These are phyloP conservation scores for Neurospora sp. DNA, from an alignment of 495 filamentous ascomycete genomes.

Conservation along the genomic window DNA sequence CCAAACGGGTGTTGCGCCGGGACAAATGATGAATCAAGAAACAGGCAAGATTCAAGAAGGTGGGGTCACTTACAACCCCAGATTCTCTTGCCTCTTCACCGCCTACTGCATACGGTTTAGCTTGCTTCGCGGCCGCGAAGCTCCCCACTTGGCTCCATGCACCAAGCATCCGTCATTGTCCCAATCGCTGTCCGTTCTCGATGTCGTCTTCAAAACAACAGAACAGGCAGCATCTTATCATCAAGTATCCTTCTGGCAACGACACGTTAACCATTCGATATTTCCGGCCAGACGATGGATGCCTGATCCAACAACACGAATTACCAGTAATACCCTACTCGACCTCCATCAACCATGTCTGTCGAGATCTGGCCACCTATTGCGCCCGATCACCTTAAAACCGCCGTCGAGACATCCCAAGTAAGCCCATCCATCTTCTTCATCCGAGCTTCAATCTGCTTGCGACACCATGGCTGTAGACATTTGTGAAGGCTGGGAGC, in stretches of 20 bases:
- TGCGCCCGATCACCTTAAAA: slow-evolving; percentile 49
- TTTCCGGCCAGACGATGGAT: slow-evolving; percentile 18
- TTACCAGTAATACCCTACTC: slow-evolving; percentile 8
- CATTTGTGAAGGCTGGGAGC: slow-evolving; percentile 24
- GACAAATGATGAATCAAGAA: not conserved
- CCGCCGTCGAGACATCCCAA: slow-evolving; percentile 57
- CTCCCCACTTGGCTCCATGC: not conserved
- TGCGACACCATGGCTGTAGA: slow-evolving; percentile 3
- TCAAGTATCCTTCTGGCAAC: not conserved
- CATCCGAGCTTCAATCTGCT: not conserved
- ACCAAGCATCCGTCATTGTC: not conserved
- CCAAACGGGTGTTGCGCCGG: not conserved
- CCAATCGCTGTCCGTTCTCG: not conserved
- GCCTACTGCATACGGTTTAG: not conserved
- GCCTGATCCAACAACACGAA: slow-evolving; percentile 16
- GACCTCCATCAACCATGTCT: slow-evolving; percentile 45
- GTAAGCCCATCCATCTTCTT: slow-evolving; percentile 30
- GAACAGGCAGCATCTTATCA: not conserved
- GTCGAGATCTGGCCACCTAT: slow-evolving; percentile 70
- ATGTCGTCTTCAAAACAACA: slow-evolving; percentile 7
- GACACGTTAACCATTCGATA: not conserved
- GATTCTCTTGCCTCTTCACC: not conserved
- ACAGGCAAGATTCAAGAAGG: not conserved
- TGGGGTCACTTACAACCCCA: not conserved
- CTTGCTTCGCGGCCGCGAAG: not conserved